Conservation (phyloP, 2,329 filamentous ascomycete genomes). For the Furcasterigmium sp. region DNA sequence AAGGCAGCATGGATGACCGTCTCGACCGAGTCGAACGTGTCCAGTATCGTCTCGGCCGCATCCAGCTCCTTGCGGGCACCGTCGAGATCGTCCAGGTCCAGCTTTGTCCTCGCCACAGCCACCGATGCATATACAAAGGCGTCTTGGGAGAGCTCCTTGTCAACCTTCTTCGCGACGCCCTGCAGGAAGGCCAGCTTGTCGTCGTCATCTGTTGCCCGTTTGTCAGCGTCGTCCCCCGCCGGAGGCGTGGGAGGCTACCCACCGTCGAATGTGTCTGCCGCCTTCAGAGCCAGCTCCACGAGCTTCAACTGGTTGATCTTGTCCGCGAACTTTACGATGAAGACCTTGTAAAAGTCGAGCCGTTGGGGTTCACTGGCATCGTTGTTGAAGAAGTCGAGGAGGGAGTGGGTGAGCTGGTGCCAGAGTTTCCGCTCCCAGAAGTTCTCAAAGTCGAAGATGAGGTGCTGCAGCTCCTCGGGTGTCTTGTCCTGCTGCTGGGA, state of each 20-base stretch:
- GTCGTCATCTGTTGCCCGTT: constrained; percentile 60
- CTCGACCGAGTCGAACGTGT: constrained; percentile 91
- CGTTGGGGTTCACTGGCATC: constrained; percentile 77
- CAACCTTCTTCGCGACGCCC: constrained; percentile 78
- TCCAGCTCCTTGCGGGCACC: constrained; percentile 83
- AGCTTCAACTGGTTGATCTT: constrained; percentile 99
- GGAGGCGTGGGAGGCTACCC: constrained; percentile 12
- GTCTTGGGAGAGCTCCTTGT: constrained; percentile 90
- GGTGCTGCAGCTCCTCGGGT: constrained; percentile 79
- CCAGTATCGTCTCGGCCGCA: constrained; percentile 79
- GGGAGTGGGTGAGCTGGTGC: constrained; percentile 92
- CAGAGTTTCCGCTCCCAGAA: constrained; percentile 98
- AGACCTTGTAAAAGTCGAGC: constrained; percentile 86
- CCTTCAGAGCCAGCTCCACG: constrained; percentile 82
- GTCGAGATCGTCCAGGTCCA: constrained; percentile 73
- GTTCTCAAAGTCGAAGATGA: constrained; percentile 90
- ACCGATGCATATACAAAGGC: constrained; percentile 92
- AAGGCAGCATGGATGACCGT: constrained; percentile 93
- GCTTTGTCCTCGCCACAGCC: constrained; percentile 81
- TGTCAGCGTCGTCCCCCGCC: constrained; percentile 4
- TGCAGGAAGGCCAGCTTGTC: constrained; percentile 83
- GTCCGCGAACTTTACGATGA: constrained; percentile 93
- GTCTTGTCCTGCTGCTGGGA: constrained; percentile 83
- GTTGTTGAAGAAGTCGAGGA: constrained; percentile 83
- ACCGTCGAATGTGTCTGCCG: constrained; percentile 81